Base-by-base conservation (phyloP, 345 rosid species). In the Aquilaria yunnanensis region DNA sequence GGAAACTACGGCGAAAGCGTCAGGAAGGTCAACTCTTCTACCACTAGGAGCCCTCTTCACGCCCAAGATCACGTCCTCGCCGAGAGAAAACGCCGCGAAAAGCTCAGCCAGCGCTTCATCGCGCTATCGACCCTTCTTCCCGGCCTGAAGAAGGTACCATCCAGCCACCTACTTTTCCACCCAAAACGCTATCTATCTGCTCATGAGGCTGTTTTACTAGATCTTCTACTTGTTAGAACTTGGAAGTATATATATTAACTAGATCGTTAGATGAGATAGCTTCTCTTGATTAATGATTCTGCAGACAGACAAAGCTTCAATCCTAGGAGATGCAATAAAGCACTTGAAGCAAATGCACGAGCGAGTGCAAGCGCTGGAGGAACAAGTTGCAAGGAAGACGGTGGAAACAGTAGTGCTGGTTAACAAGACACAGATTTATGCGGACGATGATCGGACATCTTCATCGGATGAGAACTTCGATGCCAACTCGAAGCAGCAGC, bases 41-140 rank as follows among this genome's bases (percentile, higher is more conserved):
- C 43, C 34, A 75, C 72, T 30, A 78, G 92, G 72, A 68, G 60
- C 31, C 83, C 75, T 1, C 30, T 75, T 6, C 74, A 75, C 60
- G 85, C 90, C 10, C 79, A 80, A 67, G 97, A 91, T 57, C 96
- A 91, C 69, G 84, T 91, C 6, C 54, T 88, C n/a, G 93, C 97
- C 1, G 97, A 91, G 71, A 74, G 96, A 73, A 88, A 88, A 63
- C 81, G 97, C 2, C 81, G 97, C 32, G 91, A 88, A 67, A 86
- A 78, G 77, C 88, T 91, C 53, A 81, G 78, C 63, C 83, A 86
- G 68, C 74, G 77, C 9, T 81, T 91, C 66, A 77, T 91, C 23
- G 82, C 91, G 51, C 91, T 91, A 50, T 86, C 93, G 0, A 75
- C 87, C 54, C 72, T 91, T 45, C 75, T 91, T 66, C 97, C 96